These are phyloP conservation scores for Candida chauliodis DNA, from an alignment of 805 yeast species.

Conservation along the genomic window DNA sequence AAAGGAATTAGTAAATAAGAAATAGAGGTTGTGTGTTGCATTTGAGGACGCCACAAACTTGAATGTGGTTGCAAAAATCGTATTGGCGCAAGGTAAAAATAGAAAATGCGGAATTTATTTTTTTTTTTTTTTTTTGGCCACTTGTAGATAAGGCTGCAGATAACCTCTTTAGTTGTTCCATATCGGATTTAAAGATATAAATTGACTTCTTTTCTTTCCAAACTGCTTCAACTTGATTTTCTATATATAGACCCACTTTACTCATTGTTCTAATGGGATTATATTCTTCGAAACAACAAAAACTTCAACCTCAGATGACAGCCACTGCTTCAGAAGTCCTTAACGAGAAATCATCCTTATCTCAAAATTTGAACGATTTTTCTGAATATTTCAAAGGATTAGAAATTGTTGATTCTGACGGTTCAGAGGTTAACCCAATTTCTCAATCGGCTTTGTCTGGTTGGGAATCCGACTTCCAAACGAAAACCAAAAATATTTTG, in stretches of 20 bases:
- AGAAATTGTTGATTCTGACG: conserved; percentile 1
- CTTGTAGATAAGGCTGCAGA: not conserved
- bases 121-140: no score
- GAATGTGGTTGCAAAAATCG: conserved; percentile 1
- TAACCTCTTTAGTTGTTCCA: no score
- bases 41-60: no score
- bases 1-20: conserved; percentile 9
- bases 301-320: not conserved
- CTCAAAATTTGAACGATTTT: conserved; percentile 1
- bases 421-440: conserved; percentile 20
- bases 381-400: conserved; percentile 5
- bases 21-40: no score
- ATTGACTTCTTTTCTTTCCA: conserved; percentile 1
- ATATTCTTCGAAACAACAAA: conserved; percentile 6
- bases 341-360: conserved; percentile 3
- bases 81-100: not conserved
- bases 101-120: not conserved
- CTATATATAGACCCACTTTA: not conserved
- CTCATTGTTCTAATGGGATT: conserved; percentile 8
- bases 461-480: conserved; percentile 46
- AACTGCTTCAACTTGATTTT: not conserved
- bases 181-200: not conserved
- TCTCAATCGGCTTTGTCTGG: conserved; percentile 24
- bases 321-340: conserved; percentile 2
- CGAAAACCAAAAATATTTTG: conserved; percentile 48